A percentile compares a stretch with the other conserved stretches of the same genome.
phyloP scores from a whole-genome alignment of 352 stramenopile species.

The Pythium sp. region DNA sequence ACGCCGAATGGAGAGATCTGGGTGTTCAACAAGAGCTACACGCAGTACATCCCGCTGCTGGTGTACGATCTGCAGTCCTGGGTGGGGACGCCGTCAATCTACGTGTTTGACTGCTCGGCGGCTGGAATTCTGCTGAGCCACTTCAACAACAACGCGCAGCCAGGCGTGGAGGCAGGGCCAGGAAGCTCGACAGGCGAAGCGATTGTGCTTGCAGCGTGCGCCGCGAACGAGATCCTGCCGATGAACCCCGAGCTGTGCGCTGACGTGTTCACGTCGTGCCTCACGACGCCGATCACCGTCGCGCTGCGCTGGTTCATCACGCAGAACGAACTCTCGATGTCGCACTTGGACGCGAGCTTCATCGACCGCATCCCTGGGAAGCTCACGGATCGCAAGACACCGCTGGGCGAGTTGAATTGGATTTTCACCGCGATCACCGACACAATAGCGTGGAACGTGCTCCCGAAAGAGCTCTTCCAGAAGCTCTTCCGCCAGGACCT shows the following conservation, averaged over 20 bases:
- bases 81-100: conserved; percentile 93
- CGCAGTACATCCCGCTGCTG: conserved; percentile 98
- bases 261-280: conserved; percentile 99
- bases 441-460: conserved; percentile 99
- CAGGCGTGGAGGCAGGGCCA: conserved; percentile 23
- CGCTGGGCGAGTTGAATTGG: conserved; percentile 98
- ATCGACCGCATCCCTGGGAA: conserved; percentile 91
- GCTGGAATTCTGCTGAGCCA: conserved; percentile 95
- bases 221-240: conserved; percentile 93
- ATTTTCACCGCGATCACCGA: conserved; percentile 99
- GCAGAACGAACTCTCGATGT: conserved; percentile 90
- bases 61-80: conserved; percentile 95
- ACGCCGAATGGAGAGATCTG: conserved; percentile 98
- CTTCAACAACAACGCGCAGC: conserved; percentile 50
- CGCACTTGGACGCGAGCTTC: conserved; percentile 76
- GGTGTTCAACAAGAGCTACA: conserved; percentile 99
- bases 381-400: conserved; percentile 92
- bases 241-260: conserved; percentile 96
- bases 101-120: conserved; percentile 98
- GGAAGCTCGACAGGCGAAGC: conserved; percentile 64
- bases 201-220: conserved; percentile 97
- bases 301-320: conserved; percentile 98
- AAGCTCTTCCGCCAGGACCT: conserved; percentile 99
- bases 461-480: conserved; percentile 96
- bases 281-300: conserved; percentile 99